Percentiles rank a stretch among this genome's conserved stretches.
Conservation (phyloP, 768 basidiomycete genomes). For the Amanita phalloides region DNA sequence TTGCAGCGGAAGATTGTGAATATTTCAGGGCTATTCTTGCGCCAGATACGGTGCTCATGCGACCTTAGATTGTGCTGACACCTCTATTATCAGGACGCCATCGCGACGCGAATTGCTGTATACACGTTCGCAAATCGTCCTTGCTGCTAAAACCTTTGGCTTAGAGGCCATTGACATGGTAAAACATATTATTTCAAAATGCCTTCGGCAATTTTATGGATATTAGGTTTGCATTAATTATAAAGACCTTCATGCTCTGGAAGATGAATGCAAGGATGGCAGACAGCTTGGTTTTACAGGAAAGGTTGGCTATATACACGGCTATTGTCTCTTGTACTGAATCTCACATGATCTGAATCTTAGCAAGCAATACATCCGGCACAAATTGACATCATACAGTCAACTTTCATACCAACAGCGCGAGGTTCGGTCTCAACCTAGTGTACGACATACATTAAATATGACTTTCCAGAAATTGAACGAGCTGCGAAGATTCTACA, state of each 20-base stretch:
- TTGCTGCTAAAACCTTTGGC: slow-evolving; percentile 74
- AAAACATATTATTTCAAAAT: slow-evolving; percentile 1
- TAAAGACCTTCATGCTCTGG: slow-evolving; percentile 54
- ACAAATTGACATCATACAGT: slow-evolving; percentile 71
- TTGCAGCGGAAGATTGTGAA: slow-evolving; percentile 91
- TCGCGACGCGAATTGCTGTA: slow-evolving; percentile 72
- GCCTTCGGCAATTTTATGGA: not conserved
- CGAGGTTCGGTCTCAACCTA: slow-evolving; percentile 33
- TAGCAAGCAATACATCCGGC: slow-evolving; percentile 93
- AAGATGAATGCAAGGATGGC: slow-evolving; percentile 73
- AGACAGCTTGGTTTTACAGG: slow-evolving; percentile 82
- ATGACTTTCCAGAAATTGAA: slow-evolving; percentile 44
- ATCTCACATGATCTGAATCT: not conserved
- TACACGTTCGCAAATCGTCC: slow-evolving; percentile 73
- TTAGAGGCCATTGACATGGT: slow-evolving; percentile 91
- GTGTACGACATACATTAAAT: not conserved
- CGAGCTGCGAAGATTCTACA: slow-evolving; percentile 67
- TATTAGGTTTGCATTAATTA: slow-evolving; percentile 80
- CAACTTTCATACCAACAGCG: slow-evolving; percentile 65
- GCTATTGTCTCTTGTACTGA: not conserved
- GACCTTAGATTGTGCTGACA: slow-evolving; percentile 78
- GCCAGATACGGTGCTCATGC: slow-evolving; percentile 3
- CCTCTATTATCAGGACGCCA: slow-evolving; percentile 66
- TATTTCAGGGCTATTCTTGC: not conserved
- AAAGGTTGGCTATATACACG: slow-evolving; percentile 38